phyloP scores from a whole-genome alignment of 805 yeast genomes.

The Candida nemodendra region DNA sequence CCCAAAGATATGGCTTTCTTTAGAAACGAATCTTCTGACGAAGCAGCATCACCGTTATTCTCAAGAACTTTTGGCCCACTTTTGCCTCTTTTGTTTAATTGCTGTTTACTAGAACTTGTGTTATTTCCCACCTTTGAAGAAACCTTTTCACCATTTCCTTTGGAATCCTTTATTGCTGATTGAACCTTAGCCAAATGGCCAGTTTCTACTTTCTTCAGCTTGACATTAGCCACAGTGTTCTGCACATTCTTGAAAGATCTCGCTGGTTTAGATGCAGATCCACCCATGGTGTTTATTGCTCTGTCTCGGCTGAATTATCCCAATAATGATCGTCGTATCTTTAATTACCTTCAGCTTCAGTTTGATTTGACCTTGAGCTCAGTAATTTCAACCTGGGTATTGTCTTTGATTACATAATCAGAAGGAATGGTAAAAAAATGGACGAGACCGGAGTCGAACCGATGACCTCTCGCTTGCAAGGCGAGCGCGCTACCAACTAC shows the following conservation, averaged over 20 bases:
- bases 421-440: constrained; percentile 30
- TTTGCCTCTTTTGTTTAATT: not conserved
- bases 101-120: not conserved
- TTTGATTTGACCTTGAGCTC: not conserved
- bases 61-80: not conserved
- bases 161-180: not conserved
- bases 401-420: no score
- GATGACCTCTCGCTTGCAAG: constrained; percentile 76
- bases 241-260: constrained; percentile 13
- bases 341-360: not conserved
- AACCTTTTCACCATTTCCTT: not conserved
- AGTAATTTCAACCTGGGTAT: no score
- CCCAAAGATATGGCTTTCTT: constrained; percentile 26
- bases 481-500: constrained; percentile 82
- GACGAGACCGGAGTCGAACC: constrained; percentile 81
- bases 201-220: constrained; percentile 10
- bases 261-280: constrained; percentile 22
- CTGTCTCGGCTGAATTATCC: not conserved
- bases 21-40: constrained; percentile 10
- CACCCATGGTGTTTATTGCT: constrained; percentile 21
- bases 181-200: constrained; percentile 6
- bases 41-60: not conserved
- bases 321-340: not conserved
- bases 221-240: constrained; percentile 9
- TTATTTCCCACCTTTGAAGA: not conserved